phyloP scores from a whole-genome alignment of 1,284 basidiomycete genomes.

The Leccinum griseonigrum region DNA sequence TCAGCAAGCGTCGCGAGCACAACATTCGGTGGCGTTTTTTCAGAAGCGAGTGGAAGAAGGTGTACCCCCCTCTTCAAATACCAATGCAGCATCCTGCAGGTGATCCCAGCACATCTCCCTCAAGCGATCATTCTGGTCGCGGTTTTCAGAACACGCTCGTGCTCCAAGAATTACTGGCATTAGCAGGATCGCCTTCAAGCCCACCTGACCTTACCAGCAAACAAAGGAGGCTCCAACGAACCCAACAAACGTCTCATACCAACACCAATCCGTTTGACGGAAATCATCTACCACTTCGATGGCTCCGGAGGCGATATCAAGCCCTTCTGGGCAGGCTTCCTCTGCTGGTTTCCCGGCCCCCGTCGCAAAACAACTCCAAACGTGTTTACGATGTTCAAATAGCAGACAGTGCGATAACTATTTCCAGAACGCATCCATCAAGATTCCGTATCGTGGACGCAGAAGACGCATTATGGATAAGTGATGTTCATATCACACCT shows the following conservation, averaged over 20 bases:
- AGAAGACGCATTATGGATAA: conserved; percentile 37
- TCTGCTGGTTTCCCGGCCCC: conserved; percentile 41
- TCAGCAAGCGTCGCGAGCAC: conserved; percentile 68
- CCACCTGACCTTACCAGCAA: conserved; percentile 8
- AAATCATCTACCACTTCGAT: conserved; percentile 49
- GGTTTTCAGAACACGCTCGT: conserved; percentile 46
- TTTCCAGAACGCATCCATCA: conserved; percentile 15
- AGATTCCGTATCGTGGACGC: conserved; percentile 29
- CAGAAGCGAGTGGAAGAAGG: conserved; percentile 49
- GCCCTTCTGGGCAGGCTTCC: conserved; percentile 58
- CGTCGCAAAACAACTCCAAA: conserved; percentile 4
- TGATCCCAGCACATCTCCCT: conserved; percentile 6
- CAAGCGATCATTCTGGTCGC: conserved; percentile 31
- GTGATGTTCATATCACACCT: conserved; percentile 10
- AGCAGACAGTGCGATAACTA: conserved; percentile 28
- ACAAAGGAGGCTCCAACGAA: conserved; percentile 6
- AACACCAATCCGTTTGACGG: conserved; percentile 18
- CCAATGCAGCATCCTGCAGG: conserved; percentile 11
- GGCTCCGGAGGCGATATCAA: conserved; percentile 66
- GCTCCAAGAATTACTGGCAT: conserved; percentile 45
- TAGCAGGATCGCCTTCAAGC: conserved; percentile 38
- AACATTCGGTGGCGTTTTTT: conserved; percentile 74
- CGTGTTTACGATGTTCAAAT: conserved; percentile 32
- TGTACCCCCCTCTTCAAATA: conserved; percentile 59
- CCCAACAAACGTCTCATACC: not conserved